Percentiles rank a stretch among this genome's conserved stretches.
Conservation (phyloP, 1,139 yeast species). For the Fermentozyma sake region DNA sequence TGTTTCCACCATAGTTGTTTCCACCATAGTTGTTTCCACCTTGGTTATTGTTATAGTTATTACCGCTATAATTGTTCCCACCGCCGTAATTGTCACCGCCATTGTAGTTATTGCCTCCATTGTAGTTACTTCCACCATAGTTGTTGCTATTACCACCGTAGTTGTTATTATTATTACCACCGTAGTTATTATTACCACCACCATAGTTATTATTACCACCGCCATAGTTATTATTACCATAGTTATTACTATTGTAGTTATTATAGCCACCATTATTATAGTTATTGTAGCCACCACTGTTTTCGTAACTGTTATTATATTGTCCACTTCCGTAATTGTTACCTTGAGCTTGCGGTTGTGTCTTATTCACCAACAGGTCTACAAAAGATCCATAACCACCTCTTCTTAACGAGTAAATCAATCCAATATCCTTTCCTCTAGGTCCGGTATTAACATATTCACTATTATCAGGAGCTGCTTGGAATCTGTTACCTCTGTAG, state of each 20-base stretch:
- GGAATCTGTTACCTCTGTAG: constrained; percentile 27
- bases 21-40: constrained; percentile 5
- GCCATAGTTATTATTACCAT: constrained; percentile 5
- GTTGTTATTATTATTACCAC: constrained; percentile 5
- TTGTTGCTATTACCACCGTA: constrained; percentile 9
- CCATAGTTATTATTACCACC: constrained; percentile 3
- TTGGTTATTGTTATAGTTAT: constrained; percentile 1
- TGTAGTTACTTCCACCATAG: constrained; percentile 3
- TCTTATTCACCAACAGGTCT: constrained; percentile 8
- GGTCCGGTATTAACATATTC: constrained; percentile 43
- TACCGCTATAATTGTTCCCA: constrained; percentile 1
- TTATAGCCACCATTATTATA: constrained; percentile 4
- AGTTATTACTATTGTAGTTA: constrained; percentile 6
- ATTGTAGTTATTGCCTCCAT: not conserved
- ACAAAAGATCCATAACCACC: constrained; percentile 41
- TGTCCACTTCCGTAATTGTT: constrained; percentile 7
- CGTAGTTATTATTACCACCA: constrained; percentile 3
- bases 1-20: constrained; percentile 4
- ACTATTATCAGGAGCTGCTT: constrained; percentile 29
- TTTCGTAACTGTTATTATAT: constrained; percentile 2
- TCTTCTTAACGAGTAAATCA: constrained; percentile 32
- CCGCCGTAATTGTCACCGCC: constrained; percentile 2
- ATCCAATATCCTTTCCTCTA: constrained; percentile 29
- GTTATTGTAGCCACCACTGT: constrained; percentile 5
- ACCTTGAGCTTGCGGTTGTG: constrained; percentile 5